Percentiles rank a stretch among this genome's conserved stretches.
phyloP scores from a whole-genome alignment of 129 eudicot genomes.

The Tanacetum coccineum region DNA sequence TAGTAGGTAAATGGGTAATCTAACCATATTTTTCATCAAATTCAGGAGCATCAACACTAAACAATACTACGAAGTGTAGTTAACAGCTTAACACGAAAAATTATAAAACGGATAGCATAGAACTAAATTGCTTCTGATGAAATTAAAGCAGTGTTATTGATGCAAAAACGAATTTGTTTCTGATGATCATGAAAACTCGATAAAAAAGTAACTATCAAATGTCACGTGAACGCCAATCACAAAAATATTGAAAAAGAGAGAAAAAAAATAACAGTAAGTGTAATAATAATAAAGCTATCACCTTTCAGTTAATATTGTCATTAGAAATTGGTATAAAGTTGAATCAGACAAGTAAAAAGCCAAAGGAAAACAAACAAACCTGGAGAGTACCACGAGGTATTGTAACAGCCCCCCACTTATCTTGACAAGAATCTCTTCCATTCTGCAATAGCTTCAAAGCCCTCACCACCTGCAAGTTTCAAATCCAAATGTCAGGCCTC shows the following conservation, averaged over 20 bases:
- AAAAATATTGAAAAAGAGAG: conserved; percentile 4
- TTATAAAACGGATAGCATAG: not conserved
- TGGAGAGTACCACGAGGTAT: conserved; percentile 99
- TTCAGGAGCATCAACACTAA: conserved; percentile 4
- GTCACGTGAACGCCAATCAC: not conserved
- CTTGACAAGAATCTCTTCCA: conserved; percentile 56
- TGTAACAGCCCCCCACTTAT: conserved; percentile 72
- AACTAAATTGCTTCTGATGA: not conserved
- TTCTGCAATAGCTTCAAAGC: conserved; percentile 67
- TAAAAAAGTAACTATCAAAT: not conserved
- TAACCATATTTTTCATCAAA: not conserved
- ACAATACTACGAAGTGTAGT: conserved; percentile 1
- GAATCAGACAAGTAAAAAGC: not conserved
- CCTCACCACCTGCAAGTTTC: conserved; percentile 77
- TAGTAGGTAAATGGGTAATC: not conserved
- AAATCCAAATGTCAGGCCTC: conserved; percentile 13
- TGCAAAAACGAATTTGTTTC: not conserved
- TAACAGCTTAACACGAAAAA: not conserved
- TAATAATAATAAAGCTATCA: not conserved
- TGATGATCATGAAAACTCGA: conserved; percentile 3
- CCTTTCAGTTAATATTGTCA: not conserved
- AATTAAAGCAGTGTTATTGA: not conserved
- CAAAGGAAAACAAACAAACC: conserved; percentile 57
- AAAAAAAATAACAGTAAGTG: not conserved
- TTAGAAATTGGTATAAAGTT: not conserved